These are phyloP conservation scores for Rosa chinensis DNA, from an alignment of 306 rosid species.

Conservation along the genomic window DNA sequence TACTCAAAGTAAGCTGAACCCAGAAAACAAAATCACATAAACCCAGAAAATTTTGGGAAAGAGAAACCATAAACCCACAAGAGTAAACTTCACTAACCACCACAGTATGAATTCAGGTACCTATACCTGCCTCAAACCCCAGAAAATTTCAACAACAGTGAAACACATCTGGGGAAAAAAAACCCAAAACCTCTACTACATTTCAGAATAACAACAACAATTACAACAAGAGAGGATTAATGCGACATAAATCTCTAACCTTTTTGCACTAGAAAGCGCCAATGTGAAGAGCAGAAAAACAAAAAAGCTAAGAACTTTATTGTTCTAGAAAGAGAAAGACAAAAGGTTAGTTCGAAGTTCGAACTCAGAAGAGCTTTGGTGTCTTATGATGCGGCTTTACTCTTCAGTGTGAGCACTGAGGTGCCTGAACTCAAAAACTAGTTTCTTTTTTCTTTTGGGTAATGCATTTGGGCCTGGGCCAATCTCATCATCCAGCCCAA, in stretches of 20 bases:
- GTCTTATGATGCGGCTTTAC: no score
- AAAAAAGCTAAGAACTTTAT: not conserved
- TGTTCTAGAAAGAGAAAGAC: not conserved
- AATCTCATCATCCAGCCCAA: not conserved
- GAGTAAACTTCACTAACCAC: not conserved
- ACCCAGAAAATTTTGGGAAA: not conserved
- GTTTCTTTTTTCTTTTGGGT: not conserved
- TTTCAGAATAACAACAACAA: not conserved
- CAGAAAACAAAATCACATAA: slow-evolving; percentile 1
- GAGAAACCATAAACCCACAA: not conserved
- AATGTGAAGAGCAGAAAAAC: slow-evolving; percentile 37
- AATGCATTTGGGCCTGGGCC: not conserved
- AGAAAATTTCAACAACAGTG: not conserved
- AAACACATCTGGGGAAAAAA: not conserved
- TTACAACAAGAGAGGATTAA: not conserved
- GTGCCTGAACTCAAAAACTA: not conserved
- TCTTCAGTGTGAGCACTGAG: not conserved
- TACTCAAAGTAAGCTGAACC: slow-evolving; percentile 5
- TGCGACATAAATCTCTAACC: slow-evolving; percentile 37
- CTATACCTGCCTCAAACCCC: not conserved
- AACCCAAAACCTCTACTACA: not conserved
- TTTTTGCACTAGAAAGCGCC: slow-evolving; percentile 21
- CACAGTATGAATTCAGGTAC: not conserved
- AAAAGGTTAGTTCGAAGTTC: not conserved
- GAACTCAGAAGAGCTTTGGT: slow-evolving; percentile 3